Percentiles rank a stretch among this genome's conserved stretches.
Evolutionary conservation across 495 filamentous ascomycete species (phyloP).

Genomic region (Evansstolkia leycettana): DNA sequence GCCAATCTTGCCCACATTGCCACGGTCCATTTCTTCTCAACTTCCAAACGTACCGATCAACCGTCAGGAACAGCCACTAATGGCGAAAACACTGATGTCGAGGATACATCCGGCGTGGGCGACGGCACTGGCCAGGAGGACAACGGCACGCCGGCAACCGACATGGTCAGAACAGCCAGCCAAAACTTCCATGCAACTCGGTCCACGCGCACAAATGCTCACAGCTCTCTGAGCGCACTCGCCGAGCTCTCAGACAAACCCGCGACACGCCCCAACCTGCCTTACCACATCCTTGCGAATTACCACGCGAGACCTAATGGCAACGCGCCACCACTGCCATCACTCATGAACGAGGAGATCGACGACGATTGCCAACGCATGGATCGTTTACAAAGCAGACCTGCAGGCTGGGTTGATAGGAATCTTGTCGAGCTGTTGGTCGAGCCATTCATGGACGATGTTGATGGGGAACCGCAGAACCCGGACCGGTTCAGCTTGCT

Average conservation of each 20-base stretch:
- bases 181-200: conserved; percentile 56
- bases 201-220: conserved; percentile 48
- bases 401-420: conserved; percentile 24
- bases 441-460: conserved; percentile 17
- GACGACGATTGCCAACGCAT: conserved; percentile 49
- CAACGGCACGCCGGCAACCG: conserved; percentile 42
- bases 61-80: conserved; percentile 27
- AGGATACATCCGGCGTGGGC: conserved; percentile 22
- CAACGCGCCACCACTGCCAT: conserved; percentile 35
- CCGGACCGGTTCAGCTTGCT: conserved; percentile 23
- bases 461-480: conserved; percentile 21
- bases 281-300: conserved; percentile 44
- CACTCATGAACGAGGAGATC: conserved; percentile 44
- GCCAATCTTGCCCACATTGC: conserved; percentile 61
- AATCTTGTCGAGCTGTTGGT: conserved; percentile 25
- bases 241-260: conserved; percentile 53
- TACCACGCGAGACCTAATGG: conserved; percentile 33
- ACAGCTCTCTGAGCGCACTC: conserved; percentile 45
- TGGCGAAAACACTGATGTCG: conserved; percentile 33
- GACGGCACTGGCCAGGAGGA: conserved; percentile 40
- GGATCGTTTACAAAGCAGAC: conserved; percentile 26
- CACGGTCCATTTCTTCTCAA: conserved; percentile 41
- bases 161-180: conserved; percentile 61
- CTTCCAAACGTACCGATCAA: conserved; percentile 38
- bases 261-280: conserved; percentile 49